A percentile compares a stretch with the other conserved stretches of the same genome.
These are phyloP conservation scores for Brassica cretica DNA, from an alignment of 345 rosid genomes.

Conservation along the genomic window DNA sequence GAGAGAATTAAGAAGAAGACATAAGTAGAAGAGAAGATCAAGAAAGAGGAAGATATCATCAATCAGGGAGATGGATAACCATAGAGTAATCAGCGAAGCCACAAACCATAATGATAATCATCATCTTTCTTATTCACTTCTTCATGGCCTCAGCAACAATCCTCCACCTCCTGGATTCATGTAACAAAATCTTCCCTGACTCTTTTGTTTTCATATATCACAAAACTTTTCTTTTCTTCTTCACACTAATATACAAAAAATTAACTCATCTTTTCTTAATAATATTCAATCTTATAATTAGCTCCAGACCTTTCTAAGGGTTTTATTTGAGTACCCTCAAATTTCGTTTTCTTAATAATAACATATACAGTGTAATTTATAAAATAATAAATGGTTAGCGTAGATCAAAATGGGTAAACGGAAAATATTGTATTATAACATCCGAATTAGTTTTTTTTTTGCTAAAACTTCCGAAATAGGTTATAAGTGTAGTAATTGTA, in stretches of 20 bases:
- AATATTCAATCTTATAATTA: neutral
- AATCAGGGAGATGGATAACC: conserved; percentile 61
- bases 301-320: neutral
- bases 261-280: neutral
- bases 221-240: neutral
- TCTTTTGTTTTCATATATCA: neutral
- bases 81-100: conserved; percentile 63
- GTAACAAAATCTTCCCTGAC: conserved; percentile 38
- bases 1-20: neutral
- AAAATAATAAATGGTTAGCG: conserved; percentile 14
- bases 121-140: conserved; percentile 65
- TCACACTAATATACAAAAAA: neutral
- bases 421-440: neutral
- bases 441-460: neutral
- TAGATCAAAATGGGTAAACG: neutral
- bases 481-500: neutral
- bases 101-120: conserved; percentile 59
- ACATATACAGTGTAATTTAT: neutral
- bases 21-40: conserved; percentile 39
- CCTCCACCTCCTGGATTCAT: conserved; percentile 60
- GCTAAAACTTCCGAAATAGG: neutral
- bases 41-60: conserved; percentile 18
- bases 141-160: conserved; percentile 65
- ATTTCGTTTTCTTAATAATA: too few relatives aligned
- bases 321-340: conserved; percentile 2